These are phyloP conservation scores for Globisporangium middletonii DNA, from an alignment of 352 stramenopile species.

Conservation along the genomic window DNA sequence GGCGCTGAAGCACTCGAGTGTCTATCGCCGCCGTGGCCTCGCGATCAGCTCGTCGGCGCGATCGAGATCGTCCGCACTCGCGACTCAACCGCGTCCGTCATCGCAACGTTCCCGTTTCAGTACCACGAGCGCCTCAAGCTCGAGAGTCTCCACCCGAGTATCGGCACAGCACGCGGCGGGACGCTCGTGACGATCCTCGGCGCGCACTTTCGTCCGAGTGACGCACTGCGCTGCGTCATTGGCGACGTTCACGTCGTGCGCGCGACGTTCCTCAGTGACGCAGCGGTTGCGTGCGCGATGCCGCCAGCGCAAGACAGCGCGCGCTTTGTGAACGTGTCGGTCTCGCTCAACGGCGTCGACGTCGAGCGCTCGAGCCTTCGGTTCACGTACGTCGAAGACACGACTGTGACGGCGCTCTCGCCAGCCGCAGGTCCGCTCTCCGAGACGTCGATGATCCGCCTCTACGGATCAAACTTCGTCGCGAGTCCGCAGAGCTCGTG, in stretches of 20 bases:
- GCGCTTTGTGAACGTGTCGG: neutral
- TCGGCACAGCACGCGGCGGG: constrained; percentile 20
- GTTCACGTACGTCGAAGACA: constrained; percentile 27
- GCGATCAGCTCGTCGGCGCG: constrained; percentile 11
- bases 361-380: constrained; percentile 7
- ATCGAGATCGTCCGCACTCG: constrained; percentile 20
- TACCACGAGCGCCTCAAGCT: constrained; percentile 28
- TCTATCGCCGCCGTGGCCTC: neutral
- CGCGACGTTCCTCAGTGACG: neutral
- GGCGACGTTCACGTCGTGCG: constrained; percentile 15
- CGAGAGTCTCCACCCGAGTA: constrained; percentile 12
- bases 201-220: constrained; percentile 21
- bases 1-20: neutral
- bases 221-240: constrained; percentile 28
- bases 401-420: constrained; percentile 21
- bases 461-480: constrained; percentile 25
- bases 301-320: neutral
- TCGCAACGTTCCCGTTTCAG: constrained; percentile 18
- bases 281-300: neutral
- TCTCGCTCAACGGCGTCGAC: constrained; percentile 1
- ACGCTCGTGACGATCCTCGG: constrained; percentile 30
- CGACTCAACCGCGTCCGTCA: neutral
- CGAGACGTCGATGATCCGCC: constrained; percentile 20
- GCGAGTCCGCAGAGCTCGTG: constrained; percentile 20
- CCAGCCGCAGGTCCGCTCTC: constrained; percentile 21